Percentiles rank a stretch among this genome's conserved stretches.
These are phyloP conservation scores for Ilex paraguariensis DNA, from an alignment of 305 asterid species.

Conservation along the genomic window DNA sequence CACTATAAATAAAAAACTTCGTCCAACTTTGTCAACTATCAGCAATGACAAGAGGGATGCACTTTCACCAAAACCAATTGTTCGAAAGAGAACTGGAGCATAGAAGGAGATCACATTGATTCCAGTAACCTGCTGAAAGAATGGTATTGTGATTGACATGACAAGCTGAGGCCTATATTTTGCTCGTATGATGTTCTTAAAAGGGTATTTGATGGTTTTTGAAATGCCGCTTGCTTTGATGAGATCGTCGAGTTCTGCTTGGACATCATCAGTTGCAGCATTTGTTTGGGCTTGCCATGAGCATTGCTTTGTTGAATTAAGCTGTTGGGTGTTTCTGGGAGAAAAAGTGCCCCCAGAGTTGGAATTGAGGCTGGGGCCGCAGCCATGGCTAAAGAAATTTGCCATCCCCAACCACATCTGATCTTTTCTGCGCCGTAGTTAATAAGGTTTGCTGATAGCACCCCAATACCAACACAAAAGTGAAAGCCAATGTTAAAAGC, in stretches of 20 bases:
- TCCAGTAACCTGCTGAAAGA: constrained; percentile 59
- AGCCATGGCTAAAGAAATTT: constrained; percentile 49
- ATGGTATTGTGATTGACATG: constrained; percentile 43
- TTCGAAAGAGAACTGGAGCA: constrained; percentile 46
- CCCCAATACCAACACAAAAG: constrained; percentile 30
- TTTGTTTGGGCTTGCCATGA: constrained; percentile 27
- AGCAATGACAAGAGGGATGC: constrained; percentile 42
- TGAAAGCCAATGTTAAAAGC: constrained; percentile 45
- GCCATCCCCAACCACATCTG: constrained; percentile 50
- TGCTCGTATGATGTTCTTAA: constrained; percentile 25
- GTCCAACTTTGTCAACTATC: constrained; percentile 41
- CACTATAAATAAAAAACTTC: constrained; percentile 33
- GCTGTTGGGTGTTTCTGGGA: constrained; percentile 66
- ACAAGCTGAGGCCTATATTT: constrained; percentile 54
- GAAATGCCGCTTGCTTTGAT: constrained; percentile 38
- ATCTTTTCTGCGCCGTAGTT: constrained; percentile 41
- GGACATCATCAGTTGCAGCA: constrained; percentile 41
- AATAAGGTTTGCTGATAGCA: constrained; percentile 30
- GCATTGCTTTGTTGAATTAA: constrained; percentile 37
- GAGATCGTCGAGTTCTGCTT: constrained; percentile 52
- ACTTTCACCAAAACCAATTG: constrained; percentile 47
- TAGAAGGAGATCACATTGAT: constrained; percentile 56
- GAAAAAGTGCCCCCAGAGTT: constrained; percentile 41
- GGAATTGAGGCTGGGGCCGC: constrained; percentile 40
- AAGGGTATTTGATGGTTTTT: constrained; percentile 35